Conservation (phyloP, 2,329 filamentous ascomycete genomes). For the Stachybotrys chartarum region DNA sequence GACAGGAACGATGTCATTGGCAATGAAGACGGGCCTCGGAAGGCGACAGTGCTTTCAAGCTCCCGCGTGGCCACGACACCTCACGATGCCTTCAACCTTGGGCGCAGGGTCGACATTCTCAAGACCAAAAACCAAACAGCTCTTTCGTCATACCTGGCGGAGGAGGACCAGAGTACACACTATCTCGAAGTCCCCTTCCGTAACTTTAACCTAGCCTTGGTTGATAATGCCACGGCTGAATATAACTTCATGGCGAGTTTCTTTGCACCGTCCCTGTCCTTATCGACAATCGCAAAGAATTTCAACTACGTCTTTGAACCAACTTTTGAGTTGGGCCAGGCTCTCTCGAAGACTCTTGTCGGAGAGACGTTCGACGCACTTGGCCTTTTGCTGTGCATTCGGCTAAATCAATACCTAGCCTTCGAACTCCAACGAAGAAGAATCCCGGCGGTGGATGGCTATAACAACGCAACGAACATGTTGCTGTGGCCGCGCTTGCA, state of each 20-base stretch:
- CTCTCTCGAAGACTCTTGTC: conserved; percentile 68
- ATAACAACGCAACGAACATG: conserved; percentile 94
- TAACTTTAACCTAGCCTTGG: conserved; percentile 87
- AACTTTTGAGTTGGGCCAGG: conserved; percentile 76
- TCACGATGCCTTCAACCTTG: conserved; percentile 85
- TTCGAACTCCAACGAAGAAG: conserved; percentile 91
- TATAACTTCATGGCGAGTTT: conserved; percentile 91
- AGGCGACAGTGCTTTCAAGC: conserved; percentile 50
- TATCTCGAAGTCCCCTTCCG: conserved; percentile 88
- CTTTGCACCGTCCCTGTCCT: conserved; percentile 72
- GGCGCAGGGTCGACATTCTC: conserved; percentile 76
- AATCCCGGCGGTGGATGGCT: conserved; percentile 80
- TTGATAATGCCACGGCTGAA: conserved; percentile 91
- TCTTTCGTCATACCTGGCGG: conserved; percentile 79
- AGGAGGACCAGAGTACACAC: conserved; percentile 80
- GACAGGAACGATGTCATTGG: conserved; percentile 81
- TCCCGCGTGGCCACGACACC: conserved; percentile 42
- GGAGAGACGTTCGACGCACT: conserved; percentile 75
- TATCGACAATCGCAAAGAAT: conserved; percentile 70
- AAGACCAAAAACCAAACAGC: conserved; percentile 67
- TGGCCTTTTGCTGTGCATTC: conserved; percentile 83
- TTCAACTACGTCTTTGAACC: conserved; percentile 87
- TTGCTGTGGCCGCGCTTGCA: conserved; percentile 94
- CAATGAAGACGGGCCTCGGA: conserved; percentile 64
- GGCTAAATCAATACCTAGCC: conserved; percentile 86